These are phyloP conservation scores for Acmispon strigosus DNA, from an alignment of 306 rosid genomes.

Conservation along the genomic window DNA sequence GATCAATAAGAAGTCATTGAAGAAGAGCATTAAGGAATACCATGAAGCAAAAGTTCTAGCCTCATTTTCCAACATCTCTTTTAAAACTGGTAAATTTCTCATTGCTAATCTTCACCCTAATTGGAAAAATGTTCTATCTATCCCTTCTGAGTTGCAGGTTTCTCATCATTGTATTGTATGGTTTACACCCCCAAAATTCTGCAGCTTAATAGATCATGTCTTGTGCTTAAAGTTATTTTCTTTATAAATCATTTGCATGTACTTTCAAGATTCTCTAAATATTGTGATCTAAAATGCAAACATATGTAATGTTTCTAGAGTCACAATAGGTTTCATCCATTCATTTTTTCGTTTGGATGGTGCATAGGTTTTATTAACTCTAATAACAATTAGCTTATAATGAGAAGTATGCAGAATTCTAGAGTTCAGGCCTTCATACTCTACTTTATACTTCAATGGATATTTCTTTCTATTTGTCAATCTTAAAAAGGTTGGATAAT, in stretches of 20 bases:
- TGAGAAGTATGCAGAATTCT: neutral
- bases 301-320: neutral
- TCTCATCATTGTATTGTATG: neutral
- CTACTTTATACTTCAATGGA: neutral
- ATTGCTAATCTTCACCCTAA: neutral
- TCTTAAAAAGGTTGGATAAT: too few species aligned
- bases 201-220: neutral
- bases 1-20: conserved; percentile 5
- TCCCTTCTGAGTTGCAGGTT: neutral
- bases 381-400: neutral
- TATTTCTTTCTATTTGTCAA: neutral
- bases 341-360: neutral
- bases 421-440: neutral
- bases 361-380: neutral
- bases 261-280: neutral
- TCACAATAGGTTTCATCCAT: neutral
- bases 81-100: conserved; percentile 47
- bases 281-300: neutral
- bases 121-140: neutral
- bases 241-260: neutral
- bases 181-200: neutral
- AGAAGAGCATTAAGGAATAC: conserved; percentile 14
- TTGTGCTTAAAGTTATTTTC: neutral
- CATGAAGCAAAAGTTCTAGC: neutral
- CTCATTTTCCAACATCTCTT: conserved; percentile 36